These are phyloP conservation scores for Vigna radiata DNA, from an alignment of 306 rosid genomes.

Conservation along the genomic window DNA sequence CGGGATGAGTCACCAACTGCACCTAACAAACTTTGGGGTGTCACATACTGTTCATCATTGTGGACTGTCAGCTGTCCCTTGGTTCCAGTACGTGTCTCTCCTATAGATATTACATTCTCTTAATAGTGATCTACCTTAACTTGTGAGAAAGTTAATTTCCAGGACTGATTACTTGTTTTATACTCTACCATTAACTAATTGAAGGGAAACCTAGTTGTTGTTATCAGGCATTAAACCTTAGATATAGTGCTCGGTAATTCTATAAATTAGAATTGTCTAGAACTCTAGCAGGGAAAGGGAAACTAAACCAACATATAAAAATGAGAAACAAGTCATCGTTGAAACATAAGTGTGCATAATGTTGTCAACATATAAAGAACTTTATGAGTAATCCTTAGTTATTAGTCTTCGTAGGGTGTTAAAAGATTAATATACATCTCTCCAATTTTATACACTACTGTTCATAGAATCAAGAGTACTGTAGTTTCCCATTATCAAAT, in stretches of 20 bases:
- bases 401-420: neutral
- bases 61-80: too few species aligned
- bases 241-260: neutral
- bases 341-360: neutral
- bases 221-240: neutral
- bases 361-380: neutral
- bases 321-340: neutral
- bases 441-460: neutral
- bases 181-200: neutral
- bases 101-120: too few species aligned
- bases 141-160: constrained; percentile 2
- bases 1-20: too few species aligned
- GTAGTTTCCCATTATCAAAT: neutral
- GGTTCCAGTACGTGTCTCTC: too few species aligned
- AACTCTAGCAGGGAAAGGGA: neutral
- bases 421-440: neutral
- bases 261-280: neutral
- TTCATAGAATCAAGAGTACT: neutral
- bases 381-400: neutral
- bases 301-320: neutral
- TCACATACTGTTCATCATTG: too few species aligned
- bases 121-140: neutral
- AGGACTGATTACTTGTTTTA: neutral
- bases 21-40: too few species aligned
- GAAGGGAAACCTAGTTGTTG: neutral